Percentiles rank a stretch among this genome's conserved stretches.
Evolutionary conservation across 768 basidiomycete genomes (phyloP).

Genomic region (Postia placenta): DNA sequence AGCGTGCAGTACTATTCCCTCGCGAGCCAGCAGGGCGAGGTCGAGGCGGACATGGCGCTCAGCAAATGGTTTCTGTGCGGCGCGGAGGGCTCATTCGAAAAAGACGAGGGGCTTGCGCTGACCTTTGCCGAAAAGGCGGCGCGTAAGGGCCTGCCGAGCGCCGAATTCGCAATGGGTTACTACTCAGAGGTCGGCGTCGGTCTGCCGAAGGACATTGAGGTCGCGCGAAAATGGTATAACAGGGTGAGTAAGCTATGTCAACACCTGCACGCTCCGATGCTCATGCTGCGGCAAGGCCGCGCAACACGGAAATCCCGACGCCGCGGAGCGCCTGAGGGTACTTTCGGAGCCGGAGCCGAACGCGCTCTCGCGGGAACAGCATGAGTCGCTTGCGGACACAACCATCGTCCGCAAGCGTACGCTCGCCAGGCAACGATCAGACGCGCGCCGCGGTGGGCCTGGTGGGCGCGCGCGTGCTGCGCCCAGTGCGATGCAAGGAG

Average conservation of each 20-base stretch:
- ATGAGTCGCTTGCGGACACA: constrained; percentile 69
- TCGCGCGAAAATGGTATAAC: constrained; percentile 75
- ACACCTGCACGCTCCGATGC: not conserved
- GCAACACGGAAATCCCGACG: constrained; percentile 77
- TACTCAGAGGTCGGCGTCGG: constrained; percentile 93
- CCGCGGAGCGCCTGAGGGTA: constrained; percentile 65
- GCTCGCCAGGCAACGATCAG: constrained; percentile 55
- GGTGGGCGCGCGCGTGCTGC: not conserved
- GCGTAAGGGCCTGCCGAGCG: constrained; percentile 65
- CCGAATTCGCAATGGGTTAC: constrained; percentile 95
- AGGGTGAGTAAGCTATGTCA: constrained; percentile 34
- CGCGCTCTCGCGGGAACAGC: constrained; percentile 72
- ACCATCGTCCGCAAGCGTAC: constrained; percentile 85
- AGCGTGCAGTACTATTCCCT: constrained; percentile 87
- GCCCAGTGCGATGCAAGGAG: not conserved
- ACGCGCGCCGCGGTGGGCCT: constrained; percentile 17
- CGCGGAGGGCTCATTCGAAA: constrained; percentile 68
- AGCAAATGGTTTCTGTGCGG: constrained; percentile 98
- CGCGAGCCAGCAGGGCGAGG: constrained; percentile 81
- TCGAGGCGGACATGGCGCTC: constrained; percentile 94
- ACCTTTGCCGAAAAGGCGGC: constrained; percentile 91
- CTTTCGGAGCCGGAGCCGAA: constrained; percentile 57
- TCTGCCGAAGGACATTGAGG: constrained; percentile 51
- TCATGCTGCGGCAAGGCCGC: constrained; percentile 39
- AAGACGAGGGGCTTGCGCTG: constrained; percentile 80